Evolutionary conservation across 768 basidiomycete species (phyloP).

Genomic region (Agaricus bisporus): DNA sequence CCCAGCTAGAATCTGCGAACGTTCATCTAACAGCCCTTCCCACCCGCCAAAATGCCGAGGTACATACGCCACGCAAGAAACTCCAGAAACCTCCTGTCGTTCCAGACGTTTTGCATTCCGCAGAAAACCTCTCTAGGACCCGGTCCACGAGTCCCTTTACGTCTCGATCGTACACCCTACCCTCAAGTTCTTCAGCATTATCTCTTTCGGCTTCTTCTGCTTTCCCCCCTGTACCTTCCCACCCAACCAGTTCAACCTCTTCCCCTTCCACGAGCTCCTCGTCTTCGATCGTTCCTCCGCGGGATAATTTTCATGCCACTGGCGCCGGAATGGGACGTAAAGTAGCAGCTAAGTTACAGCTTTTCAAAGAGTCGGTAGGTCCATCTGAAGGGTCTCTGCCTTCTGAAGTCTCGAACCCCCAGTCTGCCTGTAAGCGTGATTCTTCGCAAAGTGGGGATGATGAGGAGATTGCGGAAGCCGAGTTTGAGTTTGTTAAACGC

Average conservation of each 20-base stretch:
- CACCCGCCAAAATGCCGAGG: not conserved
- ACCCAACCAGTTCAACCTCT: conserved; percentile 25
- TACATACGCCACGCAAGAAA: not conserved
- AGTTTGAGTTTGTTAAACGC: conserved; percentile 78
- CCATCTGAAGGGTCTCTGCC: conserved; percentile 26
- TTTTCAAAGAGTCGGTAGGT: conserved; percentile 71
- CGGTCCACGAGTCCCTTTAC: conserved; percentile 10
- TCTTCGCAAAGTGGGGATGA: conserved; percentile 33
- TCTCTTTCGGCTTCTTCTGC: conserved; percentile 22
- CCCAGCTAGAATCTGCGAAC: conserved; percentile 21
- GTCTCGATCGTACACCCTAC: conserved; percentile 35
- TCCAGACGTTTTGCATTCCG: conserved; percentile 7
- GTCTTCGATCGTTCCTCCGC: conserved; percentile 22
- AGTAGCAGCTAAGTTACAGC: conserved; percentile 74
- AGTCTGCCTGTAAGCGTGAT: conserved; percentile 18
- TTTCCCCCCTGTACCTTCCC: conserved; percentile 29
- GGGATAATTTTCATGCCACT: conserved; percentile 24
- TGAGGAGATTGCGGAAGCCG: conserved; percentile 55
- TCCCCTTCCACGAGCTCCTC: conserved; percentile 24
- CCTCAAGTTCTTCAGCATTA: conserved; percentile 26
- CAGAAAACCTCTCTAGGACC: conserved; percentile 9
- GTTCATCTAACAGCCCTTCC: conserved; percentile 4
- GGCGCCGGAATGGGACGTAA: conserved; percentile 65
- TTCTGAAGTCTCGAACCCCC: conserved; percentile 26
- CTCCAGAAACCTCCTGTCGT: conserved; percentile 10